Percentiles rank a stretch among this genome's conserved stretches.
These are phyloP conservation scores for Coniosporium tulheliwenetii DNA, from an alignment of 2,329 filamentous ascomycete species.

Conservation along the genomic window DNA sequence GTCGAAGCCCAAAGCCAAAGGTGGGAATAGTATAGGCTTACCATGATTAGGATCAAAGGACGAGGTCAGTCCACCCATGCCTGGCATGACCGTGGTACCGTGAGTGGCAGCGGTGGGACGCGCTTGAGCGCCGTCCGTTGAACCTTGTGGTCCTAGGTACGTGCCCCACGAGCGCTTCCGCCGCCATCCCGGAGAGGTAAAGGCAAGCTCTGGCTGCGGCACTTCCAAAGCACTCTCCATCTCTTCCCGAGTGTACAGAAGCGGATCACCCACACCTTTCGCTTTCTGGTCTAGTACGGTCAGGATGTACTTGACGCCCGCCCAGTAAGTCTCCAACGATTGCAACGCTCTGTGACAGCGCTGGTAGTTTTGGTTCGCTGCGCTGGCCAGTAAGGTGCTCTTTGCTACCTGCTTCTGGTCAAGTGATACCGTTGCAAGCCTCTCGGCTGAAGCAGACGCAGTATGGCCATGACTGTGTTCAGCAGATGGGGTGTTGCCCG, in stretches of 20 bases:
- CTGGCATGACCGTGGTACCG: too few relatives aligned
- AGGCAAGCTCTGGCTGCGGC: slow-evolving; percentile 31
- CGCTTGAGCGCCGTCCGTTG: slow-evolving; percentile 7
- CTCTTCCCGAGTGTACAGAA: slow-evolving; percentile 53
- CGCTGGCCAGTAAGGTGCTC: slow-evolving; percentile 63
- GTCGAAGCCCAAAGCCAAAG: slow-evolving; percentile 6
- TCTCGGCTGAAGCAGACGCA: too few relatives aligned
- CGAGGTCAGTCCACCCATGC: too few relatives aligned
- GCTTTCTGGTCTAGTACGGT: slow-evolving; percentile 77
- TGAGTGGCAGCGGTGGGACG: too few relatives aligned
- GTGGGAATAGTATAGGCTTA: too few relatives aligned
- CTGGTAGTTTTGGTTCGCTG: slow-evolving; percentile 76
- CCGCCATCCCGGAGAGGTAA: slow-evolving; percentile 36
- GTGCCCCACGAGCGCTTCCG: slow-evolving; percentile 28
- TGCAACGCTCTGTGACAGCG: slow-evolving; percentile 72
- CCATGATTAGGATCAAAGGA: too few relatives aligned
- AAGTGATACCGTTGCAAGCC: slow-evolving; percentile 3
- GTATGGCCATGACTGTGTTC: too few relatives aligned
- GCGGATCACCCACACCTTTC: slow-evolving; percentile 67
- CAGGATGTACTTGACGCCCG: slow-evolving; percentile 72
- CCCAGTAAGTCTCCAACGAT: slow-evolving; percentile 72
- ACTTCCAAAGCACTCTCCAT: slow-evolving; percentile 54
- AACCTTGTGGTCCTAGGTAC: slow-evolving; percentile 16
- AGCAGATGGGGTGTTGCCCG: too few relatives aligned
- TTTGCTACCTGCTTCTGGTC: slow-evolving; percentile 37